Conservation (phyloP, 2,329 filamentous ascomycete genomes). For the Thielaviopsis musarum region DNA sequence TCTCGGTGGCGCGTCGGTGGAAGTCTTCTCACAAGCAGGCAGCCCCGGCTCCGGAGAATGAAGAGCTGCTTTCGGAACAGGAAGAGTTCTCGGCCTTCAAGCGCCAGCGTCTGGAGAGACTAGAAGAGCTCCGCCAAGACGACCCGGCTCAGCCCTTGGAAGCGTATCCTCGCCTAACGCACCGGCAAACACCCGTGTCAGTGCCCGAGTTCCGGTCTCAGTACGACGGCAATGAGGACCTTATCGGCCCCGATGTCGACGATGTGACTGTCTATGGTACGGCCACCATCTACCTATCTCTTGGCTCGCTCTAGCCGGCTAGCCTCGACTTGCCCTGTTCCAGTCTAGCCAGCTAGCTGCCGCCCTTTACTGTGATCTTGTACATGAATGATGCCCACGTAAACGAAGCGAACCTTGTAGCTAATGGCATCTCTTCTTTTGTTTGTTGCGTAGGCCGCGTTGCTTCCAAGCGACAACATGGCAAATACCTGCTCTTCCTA, state of each 20-base stretch:
- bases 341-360: not conserved
- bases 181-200: conserved; percentile 12
- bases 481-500: conserved; percentile 70
- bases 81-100: conserved; percentile 22
- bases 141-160: conserved; percentile 5
- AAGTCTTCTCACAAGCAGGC: conserved; percentile 2
- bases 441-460: conserved; percentile 45
- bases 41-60: not conserved
- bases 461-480: conserved; percentile 49
- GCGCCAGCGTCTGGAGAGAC: conserved; percentile 20
- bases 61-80: not conserved
- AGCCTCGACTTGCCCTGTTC: not conserved
- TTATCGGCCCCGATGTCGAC: conserved; percentile 1
- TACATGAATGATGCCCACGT: conserved; percentile 14
- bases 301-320: not conserved
- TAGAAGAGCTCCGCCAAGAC: conserved; percentile 18
- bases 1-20: conserved; percentile 1
- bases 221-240: conserved; percentile 4
- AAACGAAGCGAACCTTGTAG: conserved; percentile 17
- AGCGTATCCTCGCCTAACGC: conserved; percentile 10
- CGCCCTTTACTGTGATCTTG: conserved; percentile 7
- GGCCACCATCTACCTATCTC: conserved; percentile 5
- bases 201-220: conserved; percentile 12
- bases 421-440: conserved; percentile 15
- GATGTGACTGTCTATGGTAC: conserved; percentile 17